Conservation (phyloP, 768 basidiomycete species). For the Lactarius sanguifluus region DNA sequence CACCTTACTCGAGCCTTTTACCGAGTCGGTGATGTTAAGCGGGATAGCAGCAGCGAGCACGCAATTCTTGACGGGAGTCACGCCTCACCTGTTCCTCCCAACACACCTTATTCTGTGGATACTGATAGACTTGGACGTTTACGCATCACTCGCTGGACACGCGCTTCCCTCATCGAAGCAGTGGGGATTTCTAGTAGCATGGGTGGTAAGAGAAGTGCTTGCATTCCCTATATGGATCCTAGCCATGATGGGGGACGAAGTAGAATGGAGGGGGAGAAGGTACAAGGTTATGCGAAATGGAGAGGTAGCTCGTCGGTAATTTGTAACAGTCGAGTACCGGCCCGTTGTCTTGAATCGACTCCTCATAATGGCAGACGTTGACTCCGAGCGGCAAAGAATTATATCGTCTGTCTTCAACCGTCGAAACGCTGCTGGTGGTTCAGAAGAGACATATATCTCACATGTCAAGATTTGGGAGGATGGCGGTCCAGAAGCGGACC, state of each 20-base stretch:
- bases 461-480: conserved; percentile 97
- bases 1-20: conserved; percentile 89
- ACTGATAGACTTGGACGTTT: conserved; percentile 78
- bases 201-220: conserved; percentile 75
- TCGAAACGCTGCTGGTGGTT: conserved; percentile 58
- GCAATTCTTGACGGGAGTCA: conserved; percentile 49
- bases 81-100: conserved; percentile 53
- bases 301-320: conserved; percentile 32
- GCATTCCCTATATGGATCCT: conserved; percentile 87
- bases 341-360: conserved; percentile 12
- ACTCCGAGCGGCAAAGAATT: conserved; percentile 65
- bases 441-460: conserved; percentile 79
- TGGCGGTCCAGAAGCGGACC: conserved; percentile 59
- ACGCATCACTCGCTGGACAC: conserved; percentile 70
- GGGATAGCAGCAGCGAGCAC: conserved; percentile 59
- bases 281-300: conserved; percentile 79
- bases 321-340: conserved; percentile 6
- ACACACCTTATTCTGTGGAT: conserved; percentile 72
- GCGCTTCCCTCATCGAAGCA: conserved; percentile 50
- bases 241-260: conserved; percentile 77
- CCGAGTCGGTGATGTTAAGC: conserved; percentile 78
- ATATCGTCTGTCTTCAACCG: conserved; percentile 81
- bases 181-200: conserved; percentile 70
- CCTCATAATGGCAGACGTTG: conserved; percentile 41
- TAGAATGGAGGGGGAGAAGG: conserved; percentile 81